Percentiles rank a stretch among this genome's conserved stretches.
phyloP scores from a whole-genome alignment of 1,139 yeast species.

The Geotrichum fermentans region DNA sequence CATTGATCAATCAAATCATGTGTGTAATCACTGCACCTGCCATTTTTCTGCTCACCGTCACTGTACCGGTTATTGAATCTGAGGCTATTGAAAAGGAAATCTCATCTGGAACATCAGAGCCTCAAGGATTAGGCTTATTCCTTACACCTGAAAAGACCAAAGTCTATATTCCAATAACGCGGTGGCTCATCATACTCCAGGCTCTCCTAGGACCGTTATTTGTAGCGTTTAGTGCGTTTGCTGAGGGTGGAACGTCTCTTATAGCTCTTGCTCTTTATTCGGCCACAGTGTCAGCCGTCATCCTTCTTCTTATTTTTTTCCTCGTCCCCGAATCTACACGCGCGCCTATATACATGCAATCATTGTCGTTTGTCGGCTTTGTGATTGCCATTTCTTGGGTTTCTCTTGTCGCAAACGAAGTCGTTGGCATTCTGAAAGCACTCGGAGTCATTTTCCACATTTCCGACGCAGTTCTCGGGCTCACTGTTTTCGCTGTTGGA shows the following conservation, averaged over 20 bases:
- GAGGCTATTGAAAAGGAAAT: slow-evolving; percentile 24
- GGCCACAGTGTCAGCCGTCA: slow-evolving; percentile 9
- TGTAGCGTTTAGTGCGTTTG: slow-evolving; percentile 15
- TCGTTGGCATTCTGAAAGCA: slow-evolving; percentile 62
- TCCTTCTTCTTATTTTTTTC: slow-evolving; percentile 17
- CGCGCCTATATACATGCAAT: slow-evolving; percentile 20
- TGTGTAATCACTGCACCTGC: slow-evolving; percentile 44
- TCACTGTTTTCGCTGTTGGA: slow-evolving; percentile 87
- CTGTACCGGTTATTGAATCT: slow-evolving; percentile 47
- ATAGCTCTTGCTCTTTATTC: slow-evolving; percentile 5
- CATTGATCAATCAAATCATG: slow-evolving; percentile 29
- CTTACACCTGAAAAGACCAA: slow-evolving; percentile 3
- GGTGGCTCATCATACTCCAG: slow-evolving; percentile 18
- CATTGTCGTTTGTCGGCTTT: slow-evolving; percentile 50
- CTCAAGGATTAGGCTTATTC: too few relatives aligned
- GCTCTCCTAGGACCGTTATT: slow-evolving; percentile 20
- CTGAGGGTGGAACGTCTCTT: slow-evolving; percentile 6
- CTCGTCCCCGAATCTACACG: slow-evolving; percentile 17
- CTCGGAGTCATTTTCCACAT: slow-evolving; percentile 56
- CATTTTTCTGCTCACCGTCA: slow-evolving; percentile 42
- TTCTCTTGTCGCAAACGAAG: slow-evolving; percentile 68
- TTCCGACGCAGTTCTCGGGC: slow-evolving; percentile 77
- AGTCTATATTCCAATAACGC: slow-evolving; percentile 12
- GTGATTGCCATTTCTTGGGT: slow-evolving; percentile 66
- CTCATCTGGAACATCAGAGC: too few relatives aligned